Conservation (phyloP, 73 alveolate species). For the Paramecium sexaurelia region DNA sequence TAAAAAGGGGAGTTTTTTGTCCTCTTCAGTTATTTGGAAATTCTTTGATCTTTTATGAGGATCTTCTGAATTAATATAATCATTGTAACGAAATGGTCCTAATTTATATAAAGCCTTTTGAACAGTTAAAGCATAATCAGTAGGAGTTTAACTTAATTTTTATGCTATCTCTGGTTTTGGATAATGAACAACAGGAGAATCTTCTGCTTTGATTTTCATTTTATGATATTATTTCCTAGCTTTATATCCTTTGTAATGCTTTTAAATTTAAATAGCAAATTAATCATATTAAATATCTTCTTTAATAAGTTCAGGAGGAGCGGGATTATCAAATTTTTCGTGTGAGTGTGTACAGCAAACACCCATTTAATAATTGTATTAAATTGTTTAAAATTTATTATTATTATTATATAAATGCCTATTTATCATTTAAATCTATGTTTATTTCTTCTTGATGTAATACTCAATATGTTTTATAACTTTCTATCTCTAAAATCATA, state of each 20-base stretch:
- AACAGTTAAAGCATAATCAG: conserved; percentile 53
- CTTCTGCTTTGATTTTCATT: neutral
- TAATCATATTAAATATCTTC: neutral
- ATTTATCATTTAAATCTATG: neutral
- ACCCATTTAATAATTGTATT: neutral
- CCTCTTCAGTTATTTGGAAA: neutral
- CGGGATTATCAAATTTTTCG: neutral
- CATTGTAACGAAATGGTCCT: conserved; percentile 51
- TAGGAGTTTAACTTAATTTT: conserved; percentile 49
- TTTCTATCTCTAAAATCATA: no score
- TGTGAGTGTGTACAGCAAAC: neutral
- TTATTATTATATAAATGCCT: neutral
- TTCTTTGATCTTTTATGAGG: conserved; percentile 9
- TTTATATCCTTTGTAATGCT: neutral
- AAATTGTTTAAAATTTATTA: neutral
- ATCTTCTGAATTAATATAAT: conserved; percentile 46
- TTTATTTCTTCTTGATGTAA: neutral
- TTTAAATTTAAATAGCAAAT: neutral
- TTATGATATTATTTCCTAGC: neutral
- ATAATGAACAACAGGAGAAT: conserved; percentile 10
- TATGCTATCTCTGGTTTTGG: conserved; percentile 32
- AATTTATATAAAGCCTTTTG: conserved; percentile 32
- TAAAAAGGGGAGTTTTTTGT: conserved; percentile 38
- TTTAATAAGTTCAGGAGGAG: neutral
- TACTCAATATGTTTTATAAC: neutral